Percentiles rank a stretch among this genome's conserved stretches.
Evolutionary conservation across 225 moss, liverwort and hornwort species (phyloP).

Genomic region (Marchantia polymorpha): DNA sequence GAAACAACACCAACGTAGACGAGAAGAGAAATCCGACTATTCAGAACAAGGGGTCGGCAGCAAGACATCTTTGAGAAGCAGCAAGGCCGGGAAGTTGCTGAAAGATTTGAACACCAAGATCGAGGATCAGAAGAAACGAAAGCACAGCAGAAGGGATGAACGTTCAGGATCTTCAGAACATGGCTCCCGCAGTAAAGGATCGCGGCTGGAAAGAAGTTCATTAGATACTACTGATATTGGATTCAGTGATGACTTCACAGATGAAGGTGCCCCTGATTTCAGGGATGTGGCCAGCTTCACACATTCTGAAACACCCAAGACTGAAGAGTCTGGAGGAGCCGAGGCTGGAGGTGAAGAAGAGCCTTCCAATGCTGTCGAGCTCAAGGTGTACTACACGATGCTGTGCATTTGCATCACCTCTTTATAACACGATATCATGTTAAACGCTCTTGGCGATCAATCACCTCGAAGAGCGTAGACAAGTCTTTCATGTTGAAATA

Average conservation of each 20-base stretch:
- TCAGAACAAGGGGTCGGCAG: not conserved
- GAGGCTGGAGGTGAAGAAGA: not conserved
- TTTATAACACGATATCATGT: too few species aligned
- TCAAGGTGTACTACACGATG: not conserved
- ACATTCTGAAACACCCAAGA: not conserved
- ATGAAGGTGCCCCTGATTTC: not conserved
- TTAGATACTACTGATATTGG: too few species aligned
- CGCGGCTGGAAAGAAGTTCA: not conserved
- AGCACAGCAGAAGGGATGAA: slow-evolving; percentile 18
- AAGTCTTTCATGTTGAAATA: not conserved
- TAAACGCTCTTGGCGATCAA: not conserved
- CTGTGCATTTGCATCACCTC: not conserved
- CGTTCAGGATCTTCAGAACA: not conserved
- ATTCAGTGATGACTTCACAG: not conserved
- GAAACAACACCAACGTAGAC: slow-evolving; percentile 19
- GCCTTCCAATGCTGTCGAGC: not conserved
- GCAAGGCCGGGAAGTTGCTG: slow-evolving; percentile 13
- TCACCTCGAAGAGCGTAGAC: not conserved
- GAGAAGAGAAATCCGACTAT: slow-evolving; percentile 9
- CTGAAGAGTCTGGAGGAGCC: not conserved
- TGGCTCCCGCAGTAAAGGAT: not conserved
- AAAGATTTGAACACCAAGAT: slow-evolving; percentile 28
- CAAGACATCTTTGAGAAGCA: not conserved
- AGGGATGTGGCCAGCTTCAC: not conserved
- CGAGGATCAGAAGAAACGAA: slow-evolving; percentile 24